Base-by-base conservation (phyloP, 371 early-diverging fungal genomes). In the Mucor saturninus region DNA sequence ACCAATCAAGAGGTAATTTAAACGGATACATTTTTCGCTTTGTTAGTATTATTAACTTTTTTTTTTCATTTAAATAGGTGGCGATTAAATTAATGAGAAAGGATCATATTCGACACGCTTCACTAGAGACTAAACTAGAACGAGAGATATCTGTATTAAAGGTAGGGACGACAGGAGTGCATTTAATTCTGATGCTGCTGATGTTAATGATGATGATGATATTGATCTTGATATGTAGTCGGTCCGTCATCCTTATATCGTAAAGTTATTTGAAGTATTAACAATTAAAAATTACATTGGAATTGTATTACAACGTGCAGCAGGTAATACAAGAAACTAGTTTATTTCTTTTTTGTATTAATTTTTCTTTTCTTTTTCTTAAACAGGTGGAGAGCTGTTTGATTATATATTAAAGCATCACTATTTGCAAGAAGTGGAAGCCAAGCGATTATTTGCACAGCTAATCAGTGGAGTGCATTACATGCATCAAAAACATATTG, bases 1-100 rank as follows among this genome's bases (percentile, higher is more conserved):
- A 92, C 91, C 13, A 91, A 94, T 35, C 89, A 90, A 71, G 94
- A 94, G 87, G 99, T 93, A 82, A 69, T 69, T 51, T 28, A 54
- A 0, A 14, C 6, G 40, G 2, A 28, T 15, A 54, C n/a, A 28
- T 3, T 30, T 14, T 31, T 30, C 39, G 39, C 15, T 35, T 54
- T 51, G 21, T 21, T 21, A 21, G 21, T 21, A 21, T 21, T 21
- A 21, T 21, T 21, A 21, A 21, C 21, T 21, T 21, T 21, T 21
- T 21, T 21, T 21, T 21, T 21, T 21, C 21, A 28, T 26, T 42
- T 46, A 3, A 31, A 21, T 73, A 91, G 91, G 91, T 90, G 28
- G 92, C 93, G 28, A 91, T 93, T 58, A 93, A 93, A 71, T 72
- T 93, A 26, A 89, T 93, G 64, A 84, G 87, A 71, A 87, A 90